Base-by-base conservation (phyloP, 768 basidiomycete genomes). In the Pisolithus orientalis region DNA sequence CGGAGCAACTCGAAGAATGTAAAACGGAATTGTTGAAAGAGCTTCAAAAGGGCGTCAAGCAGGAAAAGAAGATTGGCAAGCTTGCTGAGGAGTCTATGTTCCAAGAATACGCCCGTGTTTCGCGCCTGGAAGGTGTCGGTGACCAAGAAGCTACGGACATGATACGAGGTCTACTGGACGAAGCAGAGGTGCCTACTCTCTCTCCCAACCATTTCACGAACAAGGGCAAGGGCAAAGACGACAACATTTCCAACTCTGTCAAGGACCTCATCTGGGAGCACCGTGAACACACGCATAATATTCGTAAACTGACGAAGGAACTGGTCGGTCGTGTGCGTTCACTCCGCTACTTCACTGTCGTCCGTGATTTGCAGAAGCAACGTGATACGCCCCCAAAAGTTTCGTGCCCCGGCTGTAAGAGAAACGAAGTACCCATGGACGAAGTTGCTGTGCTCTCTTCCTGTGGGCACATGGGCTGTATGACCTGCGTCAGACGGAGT, bases 301-400 rank as follows among this genome's bases (percentile, higher is more conserved):
- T 95, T 51, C 83, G 92, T 44, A 80, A 84, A 45, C 71, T 96
- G 44, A 82, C 82, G 32, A 94, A 93, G 67, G 94, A 96, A 67
- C 80, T 95, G 47, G 84, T 90, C 27, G 92, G 91, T 29, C 87
- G 94, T 46, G 82, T 90, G 45, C 85, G 94, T 42, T 96, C 94
- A 2, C 75, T 91, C 34, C 88, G 94, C 42, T 96, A 92, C 72
- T 96, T 97, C 73, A 89, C 80, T 6, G 87, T 88, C 49, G 91
- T 96, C 39, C 87, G 91, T 40, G 89, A 94, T 59, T 75, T 94
- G 40, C 93, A 96, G 65, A 85, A 80, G 62, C 84, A 89, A 60
- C 73, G 75, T 27, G 83, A 83, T 29, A 70, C 69, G 10, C 82
- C 84, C 8, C 75, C 81, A 16, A 69, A 72, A 28, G 74, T 87